Base-by-base conservation (phyloP, 2,329 filamentous ascomycete species). In the Fusarium sororula region DNA sequence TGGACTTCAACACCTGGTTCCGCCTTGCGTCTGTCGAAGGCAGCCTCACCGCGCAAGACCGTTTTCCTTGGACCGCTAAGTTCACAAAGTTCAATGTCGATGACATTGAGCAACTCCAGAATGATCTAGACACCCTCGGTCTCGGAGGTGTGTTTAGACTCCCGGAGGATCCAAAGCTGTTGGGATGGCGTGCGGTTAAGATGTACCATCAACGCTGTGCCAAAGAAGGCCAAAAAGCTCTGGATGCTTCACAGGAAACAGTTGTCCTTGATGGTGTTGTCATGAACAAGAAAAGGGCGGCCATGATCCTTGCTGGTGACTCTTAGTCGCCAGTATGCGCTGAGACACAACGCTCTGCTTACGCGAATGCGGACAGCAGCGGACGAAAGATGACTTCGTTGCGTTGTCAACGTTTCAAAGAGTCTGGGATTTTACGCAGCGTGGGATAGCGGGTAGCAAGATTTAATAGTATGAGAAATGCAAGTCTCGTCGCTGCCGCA, bases 381-480 rank as follows among this genome's bases (percentile, higher is more conserved):
- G 12, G 22, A 41, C 9, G 13, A 0, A 7, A 14, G 13, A 12
- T 22, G 38, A 14, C 12, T 41, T 2, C 6, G 22, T 22, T 14
- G 39, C 7, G 5, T 12, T 38, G 37, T 2, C 37, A 20, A 41
- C 7, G 18, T 7, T 14, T 41, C 12, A 41, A 22, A 7, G 12
- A 9, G 20, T 9, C 39, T 2, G 7, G 12, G 9, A 13, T 22
- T 41, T 3, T 8, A 13, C 3, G 4, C 8, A 3, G 1, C 8
- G 12, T 22, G 0, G 20, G 1, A 12, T 14, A 5, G 12, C 4
- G 13, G 20, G 20, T 14, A 41, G 12, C 11, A 35, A 35, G 32
- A 15, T 14, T 9, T 7, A 41, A n/a, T n/a, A n/a, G 13, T 7
- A 22, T 41, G 5, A 7, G 20, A n/a, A 41, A 41, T 22, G 1